These are phyloP conservation scores for Colletotrichum godetiae DNA, from an alignment of 2,329 filamentous ascomycete species.

Conservation along the genomic window DNA sequence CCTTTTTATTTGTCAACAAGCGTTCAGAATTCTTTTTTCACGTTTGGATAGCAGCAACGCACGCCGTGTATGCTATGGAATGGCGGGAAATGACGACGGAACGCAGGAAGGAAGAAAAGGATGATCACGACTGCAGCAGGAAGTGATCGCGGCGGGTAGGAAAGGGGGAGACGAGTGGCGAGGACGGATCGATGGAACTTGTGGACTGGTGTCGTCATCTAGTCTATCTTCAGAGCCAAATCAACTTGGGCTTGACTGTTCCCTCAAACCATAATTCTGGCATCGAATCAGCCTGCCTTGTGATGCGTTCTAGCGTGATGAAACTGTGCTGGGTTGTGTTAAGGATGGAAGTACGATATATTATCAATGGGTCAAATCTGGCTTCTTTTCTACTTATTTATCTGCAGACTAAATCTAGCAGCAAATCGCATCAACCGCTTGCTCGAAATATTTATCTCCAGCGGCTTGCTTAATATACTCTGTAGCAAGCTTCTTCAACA, in stretches of 20 bases:
- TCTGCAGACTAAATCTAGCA: not conserved
- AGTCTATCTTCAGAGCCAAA: conserved; percentile 26
- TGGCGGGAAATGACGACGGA: conserved; percentile 3
- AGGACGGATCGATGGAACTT: not conserved
- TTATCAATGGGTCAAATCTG: too few species aligned
- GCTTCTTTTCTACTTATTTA: too few species aligned
- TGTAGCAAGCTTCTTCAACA: not conserved
- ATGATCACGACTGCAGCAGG: not conserved
- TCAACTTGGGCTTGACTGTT: conserved; percentile 25
- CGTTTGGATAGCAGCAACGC: conserved; percentile 6
- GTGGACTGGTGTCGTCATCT: not conserved
- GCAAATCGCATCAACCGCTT: not conserved
- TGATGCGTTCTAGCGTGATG: not conserved
- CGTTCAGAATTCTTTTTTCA: conserved; percentile 4
- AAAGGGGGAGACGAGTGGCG: not conserved
- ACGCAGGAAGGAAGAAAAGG: not conserved
- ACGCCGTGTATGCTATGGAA: conserved; percentile 18
- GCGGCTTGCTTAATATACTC: not conserved
- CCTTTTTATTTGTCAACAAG: conserved; percentile 2
- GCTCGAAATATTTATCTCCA: not conserved
- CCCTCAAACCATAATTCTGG: not conserved
- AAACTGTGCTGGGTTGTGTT: too few species aligned
- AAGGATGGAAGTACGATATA: too few species aligned
- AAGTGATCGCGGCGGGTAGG: not conserved
- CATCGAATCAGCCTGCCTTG: not conserved